phyloP scores from a whole-genome alignment of 352 stramenopile genomes.

The Globisporangium spinosum region DNA sequence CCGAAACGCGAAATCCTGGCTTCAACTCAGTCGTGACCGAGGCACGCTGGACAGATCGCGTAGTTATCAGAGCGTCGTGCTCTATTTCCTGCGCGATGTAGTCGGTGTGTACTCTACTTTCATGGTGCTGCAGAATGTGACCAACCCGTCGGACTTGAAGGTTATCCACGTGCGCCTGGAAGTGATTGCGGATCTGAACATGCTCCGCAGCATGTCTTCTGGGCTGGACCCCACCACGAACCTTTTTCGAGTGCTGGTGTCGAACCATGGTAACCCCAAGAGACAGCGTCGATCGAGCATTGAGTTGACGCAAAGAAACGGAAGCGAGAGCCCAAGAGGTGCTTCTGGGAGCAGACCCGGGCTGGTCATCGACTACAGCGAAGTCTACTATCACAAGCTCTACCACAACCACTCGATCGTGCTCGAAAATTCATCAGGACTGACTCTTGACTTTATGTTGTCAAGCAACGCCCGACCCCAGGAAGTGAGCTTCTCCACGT shows the following conservation, averaged over 20 bases:
- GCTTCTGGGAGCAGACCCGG: constrained; percentile 11
- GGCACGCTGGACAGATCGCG: constrained; percentile 66
- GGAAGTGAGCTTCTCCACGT: constrained; percentile 82
- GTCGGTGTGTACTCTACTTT: constrained; percentile 86
- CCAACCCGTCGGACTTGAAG: constrained; percentile 81
- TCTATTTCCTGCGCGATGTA: constrained; percentile 77
- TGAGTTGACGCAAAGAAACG: constrained; percentile 25
- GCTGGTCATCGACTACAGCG: constrained; percentile 78
- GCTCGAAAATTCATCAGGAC: constrained; percentile 82
- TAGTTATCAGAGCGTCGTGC: constrained; percentile 81
- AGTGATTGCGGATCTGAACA: constrained; percentile 85
- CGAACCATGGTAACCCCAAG: constrained; percentile 60
- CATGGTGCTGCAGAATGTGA: constrained; percentile 81
- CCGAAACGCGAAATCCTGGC: constrained; percentile 67
- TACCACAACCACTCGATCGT: constrained; percentile 90
- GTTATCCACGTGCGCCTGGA: constrained; percentile 84
- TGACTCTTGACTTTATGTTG: constrained; percentile 84
- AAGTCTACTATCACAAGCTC: constrained; percentile 87
- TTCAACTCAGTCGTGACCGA: constrained; percentile 77
- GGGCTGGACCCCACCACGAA: constrained; percentile 62
- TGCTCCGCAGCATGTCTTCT: constrained; percentile 75
- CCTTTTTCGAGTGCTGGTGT: constrained; percentile 85
- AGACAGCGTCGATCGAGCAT: constrained; percentile 56
- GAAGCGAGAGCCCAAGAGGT: constrained; percentile 15
- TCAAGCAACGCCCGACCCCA: constrained; percentile 76